Base-by-base conservation (phyloP, 345 rosid species). In the Nasturtium officinale region DNA sequence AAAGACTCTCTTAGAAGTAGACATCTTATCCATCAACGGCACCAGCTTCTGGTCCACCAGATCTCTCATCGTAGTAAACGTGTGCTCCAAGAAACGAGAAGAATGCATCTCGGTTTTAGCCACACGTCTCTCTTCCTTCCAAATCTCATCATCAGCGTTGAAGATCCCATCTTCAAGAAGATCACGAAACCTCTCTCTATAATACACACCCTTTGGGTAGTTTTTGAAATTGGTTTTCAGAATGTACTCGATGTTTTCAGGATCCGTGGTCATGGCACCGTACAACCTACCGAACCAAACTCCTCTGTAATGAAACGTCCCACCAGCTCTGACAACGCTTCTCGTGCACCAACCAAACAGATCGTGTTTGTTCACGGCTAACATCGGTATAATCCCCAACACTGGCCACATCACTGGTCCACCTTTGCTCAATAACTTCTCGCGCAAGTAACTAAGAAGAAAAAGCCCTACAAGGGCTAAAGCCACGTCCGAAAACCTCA, bases 131-230 rank as follows among this genome's bases (percentile, higher is more conserved):
- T 87, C 88, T 61, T 85, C 85, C 78, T 79, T 85, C 96, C 98
- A 92, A 1, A 68, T 45, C 33, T 82, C 87, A 47, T 45, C 78
- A 20, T 92, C 98, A 2, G 79, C 85, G 47, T 85, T 90, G 42
- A 92, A 88, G 73, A 90, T 92, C 5, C 90, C 95, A 28, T 82
- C 84, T 7, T 95, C 98, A 3, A 92, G 92, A 78, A 92, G 78
- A 65, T 92, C 95, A 7, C 40, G 28, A 42, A 92, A 88, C 81
- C 87, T 83, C 53, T 88, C 88, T 67, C 88, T 62, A 21, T 73
- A 87, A 65, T 74, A 86, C 16, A 55, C 59, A 4, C 98, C 96
- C 61, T 90, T 88, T 0, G 96, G 95, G 65, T 78, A 92, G 82
- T 88, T 92, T 9, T 62, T 70, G 80, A 89, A 92, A 54, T 84